Conservation (phyloP, 2,329 filamentous ascomycete species). For the Neodidymelliopsis sp. region DNA sequence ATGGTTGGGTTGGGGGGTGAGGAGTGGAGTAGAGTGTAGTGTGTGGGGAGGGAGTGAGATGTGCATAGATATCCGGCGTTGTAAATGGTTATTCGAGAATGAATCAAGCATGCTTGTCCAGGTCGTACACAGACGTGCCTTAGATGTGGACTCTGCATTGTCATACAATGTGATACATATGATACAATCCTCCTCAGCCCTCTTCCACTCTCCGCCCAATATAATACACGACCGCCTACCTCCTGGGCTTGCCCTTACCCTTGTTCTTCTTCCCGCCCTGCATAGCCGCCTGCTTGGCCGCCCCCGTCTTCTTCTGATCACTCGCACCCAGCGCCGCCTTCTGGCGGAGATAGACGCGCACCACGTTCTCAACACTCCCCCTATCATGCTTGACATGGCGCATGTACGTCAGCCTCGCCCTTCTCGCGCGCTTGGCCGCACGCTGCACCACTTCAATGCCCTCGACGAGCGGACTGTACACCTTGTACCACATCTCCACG, state of each 20-base stretch:
- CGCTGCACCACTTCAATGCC: slow-evolving; percentile 95
- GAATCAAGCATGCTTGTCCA: no score
- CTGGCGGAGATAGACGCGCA: slow-evolving; percentile 46
- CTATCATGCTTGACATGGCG: slow-evolving; percentile 57
- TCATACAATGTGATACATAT: neutral
- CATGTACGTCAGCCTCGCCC: slow-evolving; percentile 91
- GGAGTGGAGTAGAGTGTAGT: neutral
- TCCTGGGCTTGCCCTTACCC: slow-evolving; percentile 41
- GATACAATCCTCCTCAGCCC: neutral
- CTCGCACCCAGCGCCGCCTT: slow-evolving; percentile 47
- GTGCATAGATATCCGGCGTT: neutral
- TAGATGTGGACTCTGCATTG: neutral
- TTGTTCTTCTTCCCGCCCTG: slow-evolving; percentile 39
- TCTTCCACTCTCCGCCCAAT: neutral
- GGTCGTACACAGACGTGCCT: no score
- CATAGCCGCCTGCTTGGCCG: slow-evolving; percentile 27
- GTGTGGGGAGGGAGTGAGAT: neutral
- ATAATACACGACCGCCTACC: slow-evolving; percentile 19
- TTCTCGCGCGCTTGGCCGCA: slow-evolving; percentile 80
- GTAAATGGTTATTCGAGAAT: neutral
- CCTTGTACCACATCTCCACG: slow-evolving; percentile 97
- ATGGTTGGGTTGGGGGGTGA: neutral
- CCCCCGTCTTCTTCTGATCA: slow-evolving; percentile 40
- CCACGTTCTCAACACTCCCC: slow-evolving; percentile 50
- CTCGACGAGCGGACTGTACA: slow-evolving; percentile 88